Percentiles rank a stretch among this genome's conserved stretches.
These are phyloP conservation scores for Cadophora gregata DNA, from an alignment of 2,329 filamentous ascomycete species.

Conservation along the genomic window DNA sequence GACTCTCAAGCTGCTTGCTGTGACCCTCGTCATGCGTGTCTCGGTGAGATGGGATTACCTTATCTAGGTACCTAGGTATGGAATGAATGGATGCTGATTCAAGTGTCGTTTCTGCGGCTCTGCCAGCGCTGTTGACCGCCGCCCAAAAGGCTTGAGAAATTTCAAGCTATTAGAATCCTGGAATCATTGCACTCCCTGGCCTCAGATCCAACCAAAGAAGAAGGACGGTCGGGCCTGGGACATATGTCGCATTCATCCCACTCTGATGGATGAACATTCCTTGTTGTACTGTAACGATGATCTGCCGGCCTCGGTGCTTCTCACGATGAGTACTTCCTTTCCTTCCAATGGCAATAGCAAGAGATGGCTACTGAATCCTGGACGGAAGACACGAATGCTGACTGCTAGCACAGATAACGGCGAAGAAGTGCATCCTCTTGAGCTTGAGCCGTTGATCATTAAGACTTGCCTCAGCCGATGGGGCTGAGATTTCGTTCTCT, in stretches of 20 bases:
- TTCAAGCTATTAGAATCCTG: slow-evolving; percentile 1
- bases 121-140: too few relatives aligned
- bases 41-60: not conserved
- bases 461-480: not conserved
- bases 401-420: not conserved
- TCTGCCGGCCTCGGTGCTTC: not conserved
- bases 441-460: not conserved
- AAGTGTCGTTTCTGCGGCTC: not conserved
- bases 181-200: not conserved
- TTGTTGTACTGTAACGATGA: not conserved
- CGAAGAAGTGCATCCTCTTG: not conserved
- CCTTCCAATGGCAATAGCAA: not conserved
- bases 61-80: too few relatives aligned
- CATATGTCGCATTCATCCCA: not conserved
- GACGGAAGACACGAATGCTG: not conserved
- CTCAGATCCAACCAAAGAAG: not conserved
- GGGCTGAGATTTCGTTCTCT: not conserved
- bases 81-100: not conserved
- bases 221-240: not conserved
- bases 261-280: not conserved
- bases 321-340: not conserved
- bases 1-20: not conserved
- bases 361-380: not conserved
- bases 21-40: not conserved
- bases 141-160: not conserved